Conservation (phyloP, 495 filamentous ascomycete genomes). For the Annulohypoxylon stygium region DNA sequence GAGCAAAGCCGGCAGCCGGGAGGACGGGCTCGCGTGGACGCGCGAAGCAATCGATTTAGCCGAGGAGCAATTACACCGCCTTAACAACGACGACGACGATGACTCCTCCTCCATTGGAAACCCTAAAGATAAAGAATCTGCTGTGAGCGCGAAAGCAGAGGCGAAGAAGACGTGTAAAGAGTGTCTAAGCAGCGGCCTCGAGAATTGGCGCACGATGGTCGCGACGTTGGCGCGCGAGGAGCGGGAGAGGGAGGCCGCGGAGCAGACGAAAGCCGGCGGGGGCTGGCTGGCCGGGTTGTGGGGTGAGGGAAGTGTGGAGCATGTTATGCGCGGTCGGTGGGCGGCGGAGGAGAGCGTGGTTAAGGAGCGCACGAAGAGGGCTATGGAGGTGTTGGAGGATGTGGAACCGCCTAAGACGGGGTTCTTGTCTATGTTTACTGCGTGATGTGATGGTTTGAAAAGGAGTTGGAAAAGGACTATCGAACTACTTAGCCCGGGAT, state of each 20-base stretch:
- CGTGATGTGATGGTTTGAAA: slow-evolving; percentile 39
- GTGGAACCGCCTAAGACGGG: slow-evolving; percentile 54
- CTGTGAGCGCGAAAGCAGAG: neutral
- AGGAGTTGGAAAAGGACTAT: neutral
- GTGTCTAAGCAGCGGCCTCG: slow-evolving; percentile 76
- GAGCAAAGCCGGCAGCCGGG: slow-evolving; percentile 51
- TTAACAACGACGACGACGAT: slow-evolving; percentile 6
- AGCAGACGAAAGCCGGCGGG: slow-evolving; percentile 26
- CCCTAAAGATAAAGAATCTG: neutral
- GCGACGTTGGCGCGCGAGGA: slow-evolving; percentile 67
- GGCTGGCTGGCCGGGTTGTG: slow-evolving; percentile 57
- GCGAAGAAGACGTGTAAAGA: slow-evolving; percentile 73
- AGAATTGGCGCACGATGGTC: slow-evolving; percentile 83
- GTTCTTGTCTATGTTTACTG: slow-evolving; percentile 55
- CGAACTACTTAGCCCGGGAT: neutral
- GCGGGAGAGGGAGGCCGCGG: slow-evolving; percentile 54
- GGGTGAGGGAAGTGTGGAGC: slow-evolving; percentile 48
- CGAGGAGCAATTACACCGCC: slow-evolving; percentile 64
- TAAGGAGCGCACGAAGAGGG: slow-evolving; percentile 60
- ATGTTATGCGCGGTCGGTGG: slow-evolving; percentile 56
- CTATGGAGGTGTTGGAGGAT: slow-evolving; percentile 62
- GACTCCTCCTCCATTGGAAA: neutral
- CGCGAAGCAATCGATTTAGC: slow-evolving; percentile 80
- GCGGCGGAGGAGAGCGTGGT: slow-evolving; percentile 67
- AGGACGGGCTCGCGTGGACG: slow-evolving; percentile 85